Evolutionary conservation across 495 filamentous ascomycete species (phyloP).

Genomic region (Hypoxylon fuscum): DNA sequence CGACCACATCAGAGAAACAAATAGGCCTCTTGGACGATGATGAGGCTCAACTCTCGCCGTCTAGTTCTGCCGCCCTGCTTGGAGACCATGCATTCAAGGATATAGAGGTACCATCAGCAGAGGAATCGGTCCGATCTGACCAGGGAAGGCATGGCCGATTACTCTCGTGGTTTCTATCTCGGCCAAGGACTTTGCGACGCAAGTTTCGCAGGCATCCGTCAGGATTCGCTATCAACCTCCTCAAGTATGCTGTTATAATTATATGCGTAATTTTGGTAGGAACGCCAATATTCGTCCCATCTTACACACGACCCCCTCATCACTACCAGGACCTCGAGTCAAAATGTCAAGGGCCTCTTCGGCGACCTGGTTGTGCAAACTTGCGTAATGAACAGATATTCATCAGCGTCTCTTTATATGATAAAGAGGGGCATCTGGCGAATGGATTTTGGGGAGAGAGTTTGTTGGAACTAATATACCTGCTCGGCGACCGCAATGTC

Average conservation of each 20-base stretch:
- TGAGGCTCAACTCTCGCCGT: conserved; percentile 23
- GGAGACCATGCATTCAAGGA: conserved; percentile 20
- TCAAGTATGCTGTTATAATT: conserved; percentile 24
- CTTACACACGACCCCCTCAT: conserved; percentile 62
- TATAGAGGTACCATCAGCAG: conserved; percentile 9
- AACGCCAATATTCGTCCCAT: conserved; percentile 65
- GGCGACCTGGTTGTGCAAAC: conserved; percentile 67
- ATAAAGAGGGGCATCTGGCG: conserved; percentile 63
- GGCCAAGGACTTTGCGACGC: conserved; percentile 25
- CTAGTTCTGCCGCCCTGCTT: conserved; percentile 29
- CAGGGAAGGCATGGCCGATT: conserved; percentile 22
- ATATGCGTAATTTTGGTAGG: conserved; percentile 48
- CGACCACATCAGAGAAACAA: conserved; percentile 28
- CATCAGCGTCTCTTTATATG: conserved; percentile 79
- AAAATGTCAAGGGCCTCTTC: conserved; percentile 30
- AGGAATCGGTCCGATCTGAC: conserved; percentile 5
- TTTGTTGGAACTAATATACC: conserved; percentile 69
- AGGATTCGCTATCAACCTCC: conserved; percentile 4
- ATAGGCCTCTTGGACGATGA: conserved; percentile 31
- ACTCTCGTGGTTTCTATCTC: conserved; percentile 27
- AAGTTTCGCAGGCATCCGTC: conserved; percentile 28
- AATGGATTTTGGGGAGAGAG: conserved; percentile 72
- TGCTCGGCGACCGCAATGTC: conserved; percentile 64
- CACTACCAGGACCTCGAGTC: conserved; percentile 54
- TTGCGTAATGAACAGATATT: conserved; percentile 72